These are phyloP conservation scores for Coelastrella sp. DNA, from an alignment of 139 green algal genomes.

Conservation along the genomic window DNA sequence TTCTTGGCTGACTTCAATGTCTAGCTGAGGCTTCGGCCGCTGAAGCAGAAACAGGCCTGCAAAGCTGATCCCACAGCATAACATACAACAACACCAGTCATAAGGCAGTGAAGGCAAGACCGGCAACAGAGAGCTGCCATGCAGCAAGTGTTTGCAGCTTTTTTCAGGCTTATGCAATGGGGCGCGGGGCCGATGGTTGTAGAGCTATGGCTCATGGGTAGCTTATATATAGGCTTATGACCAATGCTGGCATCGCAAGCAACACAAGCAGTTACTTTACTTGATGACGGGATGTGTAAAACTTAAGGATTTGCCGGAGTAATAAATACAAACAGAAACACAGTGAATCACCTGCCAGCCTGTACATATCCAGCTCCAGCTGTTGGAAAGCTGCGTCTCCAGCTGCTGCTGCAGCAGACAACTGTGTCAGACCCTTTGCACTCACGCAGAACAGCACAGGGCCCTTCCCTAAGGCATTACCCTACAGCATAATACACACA, in stretches of 20 bases:
- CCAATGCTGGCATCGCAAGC: background rate
- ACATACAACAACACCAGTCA: too few species aligned
- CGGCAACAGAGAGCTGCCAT: too few species aligned
- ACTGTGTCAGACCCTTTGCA: background rate
- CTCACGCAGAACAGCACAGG: conserved; percentile 78
- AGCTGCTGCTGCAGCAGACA: conserved; percentile 34
- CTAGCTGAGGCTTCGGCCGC: conserved; percentile 50
- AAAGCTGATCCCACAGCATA: too few species aligned
- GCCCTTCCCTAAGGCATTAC: conserved; percentile 85
- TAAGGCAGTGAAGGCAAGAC: too few species aligned
- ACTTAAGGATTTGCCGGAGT: background rate
- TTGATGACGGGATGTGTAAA: background rate
- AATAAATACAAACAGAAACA: background rate
- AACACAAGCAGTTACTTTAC: background rate
- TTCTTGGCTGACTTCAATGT: conserved; percentile 26
- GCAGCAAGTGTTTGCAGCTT: too few species aligned
- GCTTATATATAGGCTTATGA: background rate
- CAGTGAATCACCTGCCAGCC: conserved; percentile 45
- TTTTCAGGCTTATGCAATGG: too few species aligned
- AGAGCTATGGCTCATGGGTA: background rate
- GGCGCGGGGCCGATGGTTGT: too few species aligned
- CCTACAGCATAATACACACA: conserved; percentile 52
- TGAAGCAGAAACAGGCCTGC: conserved; percentile 73
- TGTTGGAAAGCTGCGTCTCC: conserved; percentile 55
- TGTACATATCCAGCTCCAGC: conserved; percentile 79